Evolutionary conservation across 306 rosid genomes (phyloP).

Genomic region (Dalbergia cultrata): DNA sequence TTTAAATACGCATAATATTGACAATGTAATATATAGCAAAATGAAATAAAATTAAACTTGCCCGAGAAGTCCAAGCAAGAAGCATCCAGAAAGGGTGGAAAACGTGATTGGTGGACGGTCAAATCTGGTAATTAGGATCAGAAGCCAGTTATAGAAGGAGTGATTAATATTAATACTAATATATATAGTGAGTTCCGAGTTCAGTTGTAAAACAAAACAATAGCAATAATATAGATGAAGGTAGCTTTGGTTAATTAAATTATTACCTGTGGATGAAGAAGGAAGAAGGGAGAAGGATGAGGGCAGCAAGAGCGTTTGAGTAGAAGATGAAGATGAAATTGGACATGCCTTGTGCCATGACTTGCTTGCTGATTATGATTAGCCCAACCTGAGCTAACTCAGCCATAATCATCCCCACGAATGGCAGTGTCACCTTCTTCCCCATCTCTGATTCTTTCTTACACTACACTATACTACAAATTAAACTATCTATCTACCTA

Average conservation of each 20-base stretch:
- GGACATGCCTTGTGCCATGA: conserved; percentile 74
- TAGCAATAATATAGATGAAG: not conserved
- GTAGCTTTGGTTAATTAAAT: too few relatives aligned
- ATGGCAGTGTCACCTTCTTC: conserved; percentile 52
- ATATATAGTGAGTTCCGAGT: too few relatives aligned
- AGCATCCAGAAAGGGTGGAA: conserved; percentile 57
- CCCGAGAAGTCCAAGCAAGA: conserved; percentile 76
- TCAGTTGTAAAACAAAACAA: not conserved
- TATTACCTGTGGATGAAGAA: conserved; percentile 58
- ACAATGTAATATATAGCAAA: not conserved
- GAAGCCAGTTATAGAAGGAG: not conserved
- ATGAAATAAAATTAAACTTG: conserved; percentile 37
- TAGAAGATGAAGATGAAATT: conserved; percentile 75
- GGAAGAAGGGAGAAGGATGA: conserved; percentile 75
- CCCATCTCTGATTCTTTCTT: conserved; percentile 47
- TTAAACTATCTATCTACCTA: too few relatives aligned
- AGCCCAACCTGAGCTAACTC: conserved; percentile 76
- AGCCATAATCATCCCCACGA: conserved; percentile 73
- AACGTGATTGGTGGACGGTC: conserved; percentile 64
- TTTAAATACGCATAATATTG: not conserved
- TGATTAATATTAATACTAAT: not conserved
- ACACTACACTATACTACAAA: too few relatives aligned
- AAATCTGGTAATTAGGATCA: conserved; percentile 48
- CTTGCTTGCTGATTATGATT: conserved; percentile 74
- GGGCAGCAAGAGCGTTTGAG: conserved; percentile 72